Conservation (phyloP, 2,329 filamentous ascomycete genomes). For the Neonectria ditissima region DNA sequence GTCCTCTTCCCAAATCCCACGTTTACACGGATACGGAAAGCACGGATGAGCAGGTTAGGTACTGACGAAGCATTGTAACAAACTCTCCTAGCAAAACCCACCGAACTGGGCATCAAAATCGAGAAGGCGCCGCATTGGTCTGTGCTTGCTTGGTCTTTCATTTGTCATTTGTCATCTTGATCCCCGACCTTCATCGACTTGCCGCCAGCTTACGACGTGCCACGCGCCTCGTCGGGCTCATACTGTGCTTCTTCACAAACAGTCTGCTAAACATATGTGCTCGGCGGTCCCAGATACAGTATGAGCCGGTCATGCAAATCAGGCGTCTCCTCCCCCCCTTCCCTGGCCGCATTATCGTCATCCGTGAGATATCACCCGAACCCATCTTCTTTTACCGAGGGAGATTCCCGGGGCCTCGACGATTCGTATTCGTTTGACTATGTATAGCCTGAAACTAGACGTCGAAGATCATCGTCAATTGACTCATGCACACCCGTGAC, state of each 20-base stretch:
- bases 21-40: too few relatives aligned
- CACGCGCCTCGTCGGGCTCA: background rate
- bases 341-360: conserved; percentile 12
- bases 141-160: too few relatives aligned
- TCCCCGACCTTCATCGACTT: background rate
- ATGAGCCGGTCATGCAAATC: background rate
- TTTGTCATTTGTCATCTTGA: conserved; percentile 17
- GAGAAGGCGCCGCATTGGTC: background rate
- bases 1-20: too few relatives aligned
- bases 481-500: background rate
- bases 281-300: background rate
- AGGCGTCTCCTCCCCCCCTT: background rate
- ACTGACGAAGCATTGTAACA: too few relatives aligned
- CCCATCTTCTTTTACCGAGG: conserved; percentile 18
- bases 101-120: background rate
- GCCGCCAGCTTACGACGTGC: background rate
- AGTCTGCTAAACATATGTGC: background rate
- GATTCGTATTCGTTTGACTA: background rate
- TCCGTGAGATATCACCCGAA: conserved; percentile 11
- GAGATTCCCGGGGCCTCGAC: conserved; percentile 5
- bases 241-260: background rate
- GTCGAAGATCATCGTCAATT: background rate
- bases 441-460: background rate
- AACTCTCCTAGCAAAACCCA: background rate
- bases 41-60: too few relatives aligned